Conservation (phyloP, 306 rosid genomes). For the Dryas octopetala region DNA sequence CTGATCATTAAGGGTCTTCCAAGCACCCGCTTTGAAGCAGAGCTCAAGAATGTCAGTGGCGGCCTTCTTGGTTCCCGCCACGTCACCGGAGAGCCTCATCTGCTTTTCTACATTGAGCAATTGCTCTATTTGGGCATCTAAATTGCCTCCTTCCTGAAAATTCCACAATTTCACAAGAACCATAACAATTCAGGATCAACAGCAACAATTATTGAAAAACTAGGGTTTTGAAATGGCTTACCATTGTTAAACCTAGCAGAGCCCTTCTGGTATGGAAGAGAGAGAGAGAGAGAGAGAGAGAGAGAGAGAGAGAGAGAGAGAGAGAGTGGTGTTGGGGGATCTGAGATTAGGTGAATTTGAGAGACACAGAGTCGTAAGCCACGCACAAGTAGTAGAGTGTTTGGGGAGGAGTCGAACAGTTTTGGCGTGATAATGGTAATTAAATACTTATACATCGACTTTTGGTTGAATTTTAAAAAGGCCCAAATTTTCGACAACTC, state of each 20-base stretch:
- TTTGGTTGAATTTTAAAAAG: too few relatives aligned
- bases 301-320: too few relatives aligned
- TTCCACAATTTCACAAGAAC: neutral
- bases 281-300: too few relatives aligned
- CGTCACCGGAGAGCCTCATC: slow-evolving; percentile 76
- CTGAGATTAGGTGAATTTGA: too few relatives aligned
- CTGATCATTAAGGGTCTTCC: slow-evolving; percentile 90
- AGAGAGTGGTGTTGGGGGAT: neutral
- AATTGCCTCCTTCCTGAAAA: slow-evolving; percentile 60
- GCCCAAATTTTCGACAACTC: too few relatives aligned
- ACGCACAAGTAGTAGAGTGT: too few relatives aligned
- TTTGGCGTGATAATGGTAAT: too few relatives aligned
- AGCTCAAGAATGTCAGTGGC: slow-evolving; percentile 75
- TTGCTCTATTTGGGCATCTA: slow-evolving; percentile 66
- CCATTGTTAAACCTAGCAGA: neutral
- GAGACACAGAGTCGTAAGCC: too few relatives aligned
- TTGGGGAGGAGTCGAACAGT: too few relatives aligned
- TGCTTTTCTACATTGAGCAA: slow-evolving; percentile 84
- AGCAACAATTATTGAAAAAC: neutral
- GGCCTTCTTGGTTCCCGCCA: slow-evolving; percentile 77
- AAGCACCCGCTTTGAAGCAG: slow-evolving; percentile 78
- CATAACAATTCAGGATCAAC: neutral
- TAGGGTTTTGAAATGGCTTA: neutral
- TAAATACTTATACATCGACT: too few relatives aligned
- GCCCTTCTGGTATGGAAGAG: neutral